phyloP scores from a whole-genome alignment of 805 yeast species.

The Lachancea waltii region DNA sequence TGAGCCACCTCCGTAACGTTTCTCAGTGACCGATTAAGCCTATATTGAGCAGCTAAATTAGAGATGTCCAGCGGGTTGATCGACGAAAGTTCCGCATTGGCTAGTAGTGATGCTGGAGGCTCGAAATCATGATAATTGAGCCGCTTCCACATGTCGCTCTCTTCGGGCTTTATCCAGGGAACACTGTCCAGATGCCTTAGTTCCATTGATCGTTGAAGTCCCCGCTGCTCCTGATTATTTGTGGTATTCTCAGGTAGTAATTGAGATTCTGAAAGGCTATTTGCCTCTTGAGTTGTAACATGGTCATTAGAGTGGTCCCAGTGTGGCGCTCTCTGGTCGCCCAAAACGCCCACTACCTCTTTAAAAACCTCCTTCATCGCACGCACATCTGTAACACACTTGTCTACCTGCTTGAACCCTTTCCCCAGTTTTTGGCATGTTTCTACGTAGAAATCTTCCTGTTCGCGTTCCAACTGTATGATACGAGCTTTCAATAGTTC shows the following conservation, averaged over 20 bases:
- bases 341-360: slow-evolving; percentile 25
- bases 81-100: too few species aligned
- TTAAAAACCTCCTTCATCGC: slow-evolving; percentile 22
- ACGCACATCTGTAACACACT: slow-evolving; percentile 16
- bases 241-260: slow-evolving; percentile 1
- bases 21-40: slow-evolving; percentile 22
- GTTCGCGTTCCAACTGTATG: slow-evolving; percentile 19
- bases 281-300: slow-evolving; percentile 15
- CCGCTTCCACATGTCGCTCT: slow-evolving; percentile 1
- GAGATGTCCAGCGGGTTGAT: too few species aligned
- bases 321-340: slow-evolving; percentile 21
- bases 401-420: slow-evolving; percentile 16
- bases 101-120: background rate
- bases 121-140: slow-evolving; percentile 4
- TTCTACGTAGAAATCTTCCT: slow-evolving; percentile 18
- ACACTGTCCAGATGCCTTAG: slow-evolving; percentile 3
- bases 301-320: slow-evolving; percentile 21
- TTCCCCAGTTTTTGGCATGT: slow-evolving; percentile 15
- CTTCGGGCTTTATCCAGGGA: slow-evolving; percentile 1
- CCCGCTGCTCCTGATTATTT: background rate
- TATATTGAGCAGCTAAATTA: slow-evolving; percentile 11
- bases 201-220: background rate
- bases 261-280: slow-evolving; percentile 1
- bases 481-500: slow-evolving; percentile 13
- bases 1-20: slow-evolving; percentile 25